Base-by-base conservation (phyloP, 768 basidiomycete species). In the Russula emetica region DNA sequence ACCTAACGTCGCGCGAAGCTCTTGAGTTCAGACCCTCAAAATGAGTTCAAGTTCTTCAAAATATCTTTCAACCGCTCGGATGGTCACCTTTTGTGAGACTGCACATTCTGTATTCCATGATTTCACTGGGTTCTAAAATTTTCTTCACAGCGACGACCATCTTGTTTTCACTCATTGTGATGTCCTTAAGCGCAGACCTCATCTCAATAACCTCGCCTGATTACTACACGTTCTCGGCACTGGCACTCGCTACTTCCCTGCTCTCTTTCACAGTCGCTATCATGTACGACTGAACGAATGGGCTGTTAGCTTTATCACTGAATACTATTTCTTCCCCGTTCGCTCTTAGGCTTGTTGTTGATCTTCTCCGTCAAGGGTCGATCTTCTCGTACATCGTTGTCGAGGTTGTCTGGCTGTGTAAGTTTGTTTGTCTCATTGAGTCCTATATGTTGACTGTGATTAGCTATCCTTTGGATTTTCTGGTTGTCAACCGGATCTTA, bases 401-500 rank as follows among this genome's bases (percentile, higher is more conserved):
- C 8, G 79, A 80, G 64, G 34, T 79, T 18, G 51, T 20, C 16
- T 78, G 74, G 76, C 64, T 78, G 58, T 68, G 77, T 79, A 64
- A 68, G 77, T 57, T 28, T 42, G 6, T 66, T 47, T 45, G 6
- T 34, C 28, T 40, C 11, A 18, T 20, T 7, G 4, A n/a, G 32
- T 34, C 34, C 38, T 47, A 16, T 44, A 10, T 14, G 26, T 22
- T 58, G 66, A 52, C 14, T 4, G 26, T 28, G 63, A 53, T 14
- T 58, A 76, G 76, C 61, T 24, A 6, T 74, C 52, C 71, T 80
- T 28, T 75, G 72, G 69, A 57, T 78, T 45, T 67, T 80, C 36
- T 80, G 76, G 79, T 72, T 80, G 28, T 74, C 77, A 18, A 68
- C 72, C 30, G 79, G 68, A 4, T 74, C 70, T 4, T 66, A 73